Base-by-base conservation (phyloP, 108 stramenopile species). In the Nannochloropsis gaditana region DNA sequence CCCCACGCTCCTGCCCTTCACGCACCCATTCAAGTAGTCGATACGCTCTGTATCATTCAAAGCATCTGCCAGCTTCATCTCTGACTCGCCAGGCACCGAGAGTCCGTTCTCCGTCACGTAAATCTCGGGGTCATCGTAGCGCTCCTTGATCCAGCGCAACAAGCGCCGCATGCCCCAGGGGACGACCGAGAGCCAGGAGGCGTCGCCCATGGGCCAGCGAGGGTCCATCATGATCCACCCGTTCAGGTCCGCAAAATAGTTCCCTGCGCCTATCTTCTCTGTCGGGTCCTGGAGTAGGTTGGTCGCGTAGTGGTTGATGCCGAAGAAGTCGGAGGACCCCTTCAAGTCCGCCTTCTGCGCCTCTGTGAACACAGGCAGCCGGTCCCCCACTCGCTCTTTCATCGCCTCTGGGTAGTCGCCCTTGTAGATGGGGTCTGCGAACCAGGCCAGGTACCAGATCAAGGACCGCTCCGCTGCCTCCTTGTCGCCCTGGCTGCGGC, bases 401-500 rank as follows among this genome's bases (percentile, higher is more conserved):
- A 97, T 95, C 43, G 91, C 93, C 11, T 44, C 6, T 9, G 96
- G 96, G 86, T 97, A 97, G 47, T 95, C 93, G 17, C 96, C 95
- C 79, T 88, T 21, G 43, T 43, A 83, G 15, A 89, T 11, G 9
- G 88, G 88, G 82, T 89, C 88, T 9, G 87, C 86, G 79, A 96
- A 89, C 95, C 96, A 96, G 42, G 93, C 95, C 44, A 95, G 91
- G 84, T 95, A 94, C 86, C 95, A 96, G 19, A 94, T 85, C 91
- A 96, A 94, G 11, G 93, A 91, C 44, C 96, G 92, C 50, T 92
- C 91, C 9, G 95, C 95, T 45, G 95, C 95, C 15, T 91, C 90
- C 43, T 50, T 83, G n/a, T 73, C 59, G 19, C n/a, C 6, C 2
- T 73, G 59, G 15, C 19, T 73, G 2, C n/a, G 59, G 59, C 59